These are phyloP conservation scores for Phytopythium vexans DNA, from an alignment of 352 stramenopile species.

Conservation along the genomic window DNA sequence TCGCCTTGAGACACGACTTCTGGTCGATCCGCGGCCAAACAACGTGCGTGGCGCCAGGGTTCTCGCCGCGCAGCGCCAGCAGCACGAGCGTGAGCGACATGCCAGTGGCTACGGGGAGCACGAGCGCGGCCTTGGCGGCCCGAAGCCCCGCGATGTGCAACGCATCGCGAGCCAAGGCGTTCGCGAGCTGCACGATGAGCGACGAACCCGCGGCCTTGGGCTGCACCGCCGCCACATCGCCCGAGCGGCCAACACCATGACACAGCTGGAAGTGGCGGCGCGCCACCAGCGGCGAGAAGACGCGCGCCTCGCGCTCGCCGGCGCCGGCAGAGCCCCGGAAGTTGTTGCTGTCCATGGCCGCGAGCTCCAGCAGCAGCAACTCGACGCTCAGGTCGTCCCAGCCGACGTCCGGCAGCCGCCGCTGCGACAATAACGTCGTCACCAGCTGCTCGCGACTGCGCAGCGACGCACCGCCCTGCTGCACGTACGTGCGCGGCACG, in stretches of 20 bases:
- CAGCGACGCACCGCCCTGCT: constrained; percentile 70
- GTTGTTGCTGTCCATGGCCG: constrained; percentile 95
- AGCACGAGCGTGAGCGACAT: constrained; percentile 95
- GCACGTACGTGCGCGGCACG: constrained; percentile 68
- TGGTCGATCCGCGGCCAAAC: constrained; percentile 98
- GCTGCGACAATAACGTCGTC: constrained; percentile 78
- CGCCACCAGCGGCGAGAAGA: constrained; percentile 77
- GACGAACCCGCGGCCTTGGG: constrained; percentile 98
- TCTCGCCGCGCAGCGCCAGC: constrained; percentile 68
- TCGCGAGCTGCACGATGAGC: constrained; percentile 93
- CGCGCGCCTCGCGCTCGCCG: constrained; percentile 96
- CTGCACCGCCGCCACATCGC: constrained; percentile 98
- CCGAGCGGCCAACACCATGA: constrained; percentile 96
- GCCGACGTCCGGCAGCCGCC: constrained; percentile 78
- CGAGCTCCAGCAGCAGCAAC: constrained; percentile 81
- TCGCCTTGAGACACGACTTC: constrained; percentile 99
- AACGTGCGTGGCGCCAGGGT: constrained; percentile 66
- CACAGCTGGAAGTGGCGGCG: constrained; percentile 92
- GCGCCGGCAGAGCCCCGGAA: constrained; percentile 90
- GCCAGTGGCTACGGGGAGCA: constrained; percentile 97
- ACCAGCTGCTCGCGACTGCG: constrained; percentile 65
- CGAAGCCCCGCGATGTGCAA: constrained; percentile 82
- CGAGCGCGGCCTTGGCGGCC: constrained; percentile 66
- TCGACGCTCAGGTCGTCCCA: constrained; percentile 91
- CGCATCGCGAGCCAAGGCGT: constrained; percentile 89